phyloP scores from a whole-genome alignment of 1,139 yeast genomes.

The Saccharomyces pastorianus region DNA sequence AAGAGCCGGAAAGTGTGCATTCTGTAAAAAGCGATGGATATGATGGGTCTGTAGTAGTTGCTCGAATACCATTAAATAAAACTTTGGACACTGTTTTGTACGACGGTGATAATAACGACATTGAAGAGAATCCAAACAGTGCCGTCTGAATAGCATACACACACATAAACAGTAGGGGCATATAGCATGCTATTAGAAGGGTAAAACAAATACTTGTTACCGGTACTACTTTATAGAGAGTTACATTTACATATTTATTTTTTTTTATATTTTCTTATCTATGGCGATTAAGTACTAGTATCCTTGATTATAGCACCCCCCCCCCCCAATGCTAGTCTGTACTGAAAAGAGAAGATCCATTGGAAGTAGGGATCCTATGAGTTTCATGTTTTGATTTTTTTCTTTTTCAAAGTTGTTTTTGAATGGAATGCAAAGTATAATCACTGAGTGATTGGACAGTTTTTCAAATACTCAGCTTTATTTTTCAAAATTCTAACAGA shows the following conservation, averaged over 20 bases:
- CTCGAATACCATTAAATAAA: slow-evolving; percentile 1
- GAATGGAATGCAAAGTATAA: slow-evolving; percentile 2
- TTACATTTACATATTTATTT: slow-evolving; percentile 8
- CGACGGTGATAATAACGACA: slow-evolving; percentile 3
- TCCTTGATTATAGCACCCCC: too few species aligned
- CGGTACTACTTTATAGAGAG: slow-evolving; percentile 14
- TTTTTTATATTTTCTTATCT: background rate
- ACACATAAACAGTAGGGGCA: background rate
- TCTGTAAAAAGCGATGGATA: slow-evolving; percentile 8
- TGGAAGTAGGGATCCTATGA: too few species aligned
- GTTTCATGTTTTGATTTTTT: background rate
- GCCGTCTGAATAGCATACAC: slow-evolving; percentile 1
- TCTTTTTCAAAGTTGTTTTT: background rate
- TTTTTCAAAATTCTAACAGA: slow-evolving; percentile 75
- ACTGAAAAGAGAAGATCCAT: background rate
- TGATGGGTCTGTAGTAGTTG: slow-evolving; percentile 2
- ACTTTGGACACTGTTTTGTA: background rate
- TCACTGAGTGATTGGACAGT: slow-evolving; percentile 65
- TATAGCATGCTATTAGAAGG: background rate
- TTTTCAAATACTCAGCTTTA: slow-evolving; percentile 75
- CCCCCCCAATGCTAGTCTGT: background rate
- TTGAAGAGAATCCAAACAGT: slow-evolving; percentile 10
- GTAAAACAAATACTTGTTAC: slow-evolving; percentile 24
- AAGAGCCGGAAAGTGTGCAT: slow-evolving; percentile 3
- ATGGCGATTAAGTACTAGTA: background rate